Base-by-base conservation (phyloP, 164 flowering plant species). In the Aristolochia contorta region DNA sequence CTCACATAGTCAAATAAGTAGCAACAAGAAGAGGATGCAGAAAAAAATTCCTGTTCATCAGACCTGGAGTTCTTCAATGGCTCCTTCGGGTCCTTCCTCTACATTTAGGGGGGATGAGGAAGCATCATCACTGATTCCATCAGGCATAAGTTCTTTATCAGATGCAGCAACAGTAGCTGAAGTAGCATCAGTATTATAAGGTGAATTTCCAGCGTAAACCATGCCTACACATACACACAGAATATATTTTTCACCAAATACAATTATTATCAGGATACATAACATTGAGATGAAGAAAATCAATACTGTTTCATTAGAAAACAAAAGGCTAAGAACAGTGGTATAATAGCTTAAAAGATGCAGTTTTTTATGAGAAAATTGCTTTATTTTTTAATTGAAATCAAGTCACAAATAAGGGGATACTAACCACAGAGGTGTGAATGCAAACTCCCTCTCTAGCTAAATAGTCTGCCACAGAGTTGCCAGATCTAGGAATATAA, bases 111-210 rank as follows among this genome's bases (percentile, higher is more conserved):
- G 64, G 48, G 84, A 60, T 10, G 43, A 37, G 43, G 88, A 72
- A 54, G 84, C 58, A n/a, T 46, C 76, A 61, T 80, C 88, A 65
- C 55, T 69, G 59, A 80, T 70, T 48, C 69, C 70, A 16, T 83
- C 96, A 25, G 96, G 96, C 75, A 90, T 82, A 64, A 88, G 87
- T 63, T 81, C 78, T 65, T 88, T 85, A 63, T 79, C 82, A 9
- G 96, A 86, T 47, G 81, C 71, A 62, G 84, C 73, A 65, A 81
- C 78, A 2, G 69, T 71, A 62, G 75, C 51, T 23, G 83, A 79
- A 8, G 78, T 56, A 51, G 84, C 77, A 16, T 84, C 87, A 20
- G 83, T 75, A 61, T 83, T 82, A 62, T 65, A 67, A 47, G 86
- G 69, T 57, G 82, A 72, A 68, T 77, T 84, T 57, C 74, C 80